Base-by-base conservation (phyloP, 768 basidiomycete species). In the Gloeostereum incarnatum region DNA sequence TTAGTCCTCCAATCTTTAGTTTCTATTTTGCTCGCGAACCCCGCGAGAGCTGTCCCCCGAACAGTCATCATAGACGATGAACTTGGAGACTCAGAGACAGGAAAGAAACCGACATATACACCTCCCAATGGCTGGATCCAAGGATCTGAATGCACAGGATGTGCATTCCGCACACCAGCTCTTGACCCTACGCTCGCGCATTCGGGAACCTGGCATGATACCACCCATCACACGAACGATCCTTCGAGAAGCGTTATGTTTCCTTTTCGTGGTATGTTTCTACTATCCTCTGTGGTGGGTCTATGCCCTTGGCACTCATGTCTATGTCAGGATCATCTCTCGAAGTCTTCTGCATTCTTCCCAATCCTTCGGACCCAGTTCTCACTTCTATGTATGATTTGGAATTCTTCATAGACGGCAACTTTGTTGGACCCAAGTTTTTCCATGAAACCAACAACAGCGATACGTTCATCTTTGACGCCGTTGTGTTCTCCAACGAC, bases 341-440 rank as follows among this genome's bases (percentile, higher is more conserved):
- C 13, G 33, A 36, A 8, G 25, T 36, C 7, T 41, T 29, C 21
- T 41, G 40, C n/a, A 41, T 41, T 20, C 36, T 41, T 23, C 40
- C 40, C n/a, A 41, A 41, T 22, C 40, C 40, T n/a, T 35, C 40
- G 6, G 14, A 36, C 22, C 40, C 40, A 17, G 10, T 2, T 25
- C 24, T 41, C 8, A 41, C 40, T 16, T 41, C 40, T 18, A 41
- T 35, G 8, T 41, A 41, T 18, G 27, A 29, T 23, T 23, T 41
- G 18, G 27, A 22, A 4, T 41, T 41, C 9, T n/a, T 17, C 17
- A 8, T 41, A 19, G 40, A 41, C 30, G 40, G 26, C 4, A 24
- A 17, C 13, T 18, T 23, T 7, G n/a, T 35, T 18, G n/a, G 18
- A 11, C n/a, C 20, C 23, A 27, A 17, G 4, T 41, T 35, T 29